Evolutionary conservation across 805 yeast genomes (phyloP).

Genomic region (Kregervanrija pseudodelftensis): DNA sequence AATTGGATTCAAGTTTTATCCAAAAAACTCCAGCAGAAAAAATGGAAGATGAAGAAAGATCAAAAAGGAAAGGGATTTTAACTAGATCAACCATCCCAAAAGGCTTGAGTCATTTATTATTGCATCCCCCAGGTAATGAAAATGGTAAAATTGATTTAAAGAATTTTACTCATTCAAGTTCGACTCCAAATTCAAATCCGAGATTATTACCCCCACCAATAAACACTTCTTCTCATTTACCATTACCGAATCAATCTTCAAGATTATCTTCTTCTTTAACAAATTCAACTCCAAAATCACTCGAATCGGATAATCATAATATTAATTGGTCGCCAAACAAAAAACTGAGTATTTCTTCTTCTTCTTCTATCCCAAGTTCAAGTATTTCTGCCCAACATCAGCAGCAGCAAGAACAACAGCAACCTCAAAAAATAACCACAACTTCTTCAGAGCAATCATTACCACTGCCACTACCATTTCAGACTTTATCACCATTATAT

Average conservation of each 20-base stretch:
- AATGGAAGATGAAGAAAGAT: slow-evolving; percentile 41
- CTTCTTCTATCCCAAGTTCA: too few species aligned
- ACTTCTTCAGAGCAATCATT: too few species aligned
- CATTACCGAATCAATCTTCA: slow-evolving; percentile 4
- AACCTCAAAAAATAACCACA: too few species aligned
- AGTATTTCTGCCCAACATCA: too few species aligned
- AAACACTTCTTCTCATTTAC: slow-evolving; percentile 3
- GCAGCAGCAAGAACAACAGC: too few species aligned
- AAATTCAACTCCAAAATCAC: not conserved
- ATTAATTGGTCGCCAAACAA: too few species aligned
- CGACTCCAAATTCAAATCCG: not conserved
- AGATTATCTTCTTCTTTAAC: slow-evolving; percentile 9
- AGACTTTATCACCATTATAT: too few species aligned
- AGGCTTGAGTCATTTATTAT: slow-evolving; percentile 43
- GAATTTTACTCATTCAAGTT: not conserved
- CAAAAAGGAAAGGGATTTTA: slow-evolving; percentile 41
- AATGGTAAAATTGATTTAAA: not conserved
- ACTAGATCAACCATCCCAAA: slow-evolving; percentile 48
- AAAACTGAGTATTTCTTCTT: too few species aligned
- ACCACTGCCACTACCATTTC: too few species aligned
- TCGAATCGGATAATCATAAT: not conserved
- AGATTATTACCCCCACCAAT: slow-evolving; percentile 11
- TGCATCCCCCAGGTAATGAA: slow-evolving; percentile 17
- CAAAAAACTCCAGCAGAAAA: slow-evolving; percentile 30
- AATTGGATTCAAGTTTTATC: slow-evolving; percentile 26